Evolutionary conservation across 1,139 yeast genomes (phyloP).

Genomic region (Magnusiomyces suaveolens): DNA sequence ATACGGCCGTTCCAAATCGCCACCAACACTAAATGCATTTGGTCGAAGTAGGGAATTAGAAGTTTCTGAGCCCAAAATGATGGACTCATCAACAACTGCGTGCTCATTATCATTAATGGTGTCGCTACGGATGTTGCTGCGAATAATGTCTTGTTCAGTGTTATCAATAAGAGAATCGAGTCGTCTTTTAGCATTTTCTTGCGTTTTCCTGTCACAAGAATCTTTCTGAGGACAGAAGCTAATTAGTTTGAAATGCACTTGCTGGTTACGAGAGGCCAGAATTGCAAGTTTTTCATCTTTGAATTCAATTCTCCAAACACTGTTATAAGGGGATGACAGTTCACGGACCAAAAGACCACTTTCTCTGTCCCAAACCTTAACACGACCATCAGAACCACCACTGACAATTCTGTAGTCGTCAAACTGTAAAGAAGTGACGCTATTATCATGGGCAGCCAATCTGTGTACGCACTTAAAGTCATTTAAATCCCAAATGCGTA

Average conservation of each 20-base stretch:
- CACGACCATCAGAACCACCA: constrained; percentile 81
- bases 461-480: constrained; percentile 82
- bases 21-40: neutral
- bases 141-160: neutral
- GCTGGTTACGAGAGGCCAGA: constrained; percentile 30
- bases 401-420: constrained; percentile 83
- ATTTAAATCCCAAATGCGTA: constrained; percentile 90
- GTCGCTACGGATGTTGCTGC: neutral
- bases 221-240: constrained; percentile 27
- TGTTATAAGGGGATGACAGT: constrained; percentile 31
- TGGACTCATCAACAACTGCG: neutral
- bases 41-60: neutral
- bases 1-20: neutral
- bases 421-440: constrained; percentile 78
- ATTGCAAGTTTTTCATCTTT: constrained; percentile 35
- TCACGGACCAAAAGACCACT: constrained; percentile 49
- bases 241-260: constrained; percentile 33
- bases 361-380: constrained; percentile 83
- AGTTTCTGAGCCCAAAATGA: neutral
- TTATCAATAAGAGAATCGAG: neutral
- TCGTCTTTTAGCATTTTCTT: neutral
- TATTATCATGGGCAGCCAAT: constrained; percentile 68
- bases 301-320: constrained; percentile 38
- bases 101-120: neutral
- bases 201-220: neutral